Base-by-base conservation (phyloP, 2,329 filamentous ascomycete genomes). In the Colletotrichum sublineola region DNA sequence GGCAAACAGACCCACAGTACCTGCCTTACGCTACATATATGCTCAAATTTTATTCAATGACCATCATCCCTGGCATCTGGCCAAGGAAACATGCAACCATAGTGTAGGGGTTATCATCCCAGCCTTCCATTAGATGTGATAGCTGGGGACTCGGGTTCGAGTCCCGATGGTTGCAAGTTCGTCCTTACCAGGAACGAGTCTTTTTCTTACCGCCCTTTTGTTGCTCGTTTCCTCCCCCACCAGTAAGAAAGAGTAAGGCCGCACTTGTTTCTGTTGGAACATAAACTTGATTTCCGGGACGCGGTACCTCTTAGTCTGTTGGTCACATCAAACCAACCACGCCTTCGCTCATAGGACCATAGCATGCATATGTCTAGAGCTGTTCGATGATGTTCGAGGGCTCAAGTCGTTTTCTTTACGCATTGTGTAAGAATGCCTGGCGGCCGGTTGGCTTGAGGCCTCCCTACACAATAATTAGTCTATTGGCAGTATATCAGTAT, bases 41-140 rank as follows among this genome's bases (percentile, higher is more conserved):
- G 3, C 4, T 14, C 4, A 3, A 1, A 1, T n/a, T 9, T 12
- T 3, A 3, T 2, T 5, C 8, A n/a, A 12, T 6, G 5, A 0
- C 31, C 36, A n/a, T 24, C 52, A 14, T 12, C 1, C 31, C 1
- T 7, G 31, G 29, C 18, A 55, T 20, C 7, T 2, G 2, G 9
- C 18, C 31, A 9, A 0, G 9, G 6, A 36, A 2, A 50, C 3
- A 12, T 8, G 58, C 58, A 62, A 48, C 44, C 44, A 44, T 62
- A 62, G 58, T 62, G 58, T 62, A 62, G 58, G 44, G 58, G 58
- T 62, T 62, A 62, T 62, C 58, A 62, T 62, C 58, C 58, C 46
- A 48, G 58, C 58, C 58, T 62, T 62, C 58, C 58, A 62, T 62
- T 36, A 0, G 29, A 20, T 15, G 7, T 8, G 62, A 29, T 6